Conservation (phyloP, 805 yeast species). For the Nakazawaea peltata region DNA sequence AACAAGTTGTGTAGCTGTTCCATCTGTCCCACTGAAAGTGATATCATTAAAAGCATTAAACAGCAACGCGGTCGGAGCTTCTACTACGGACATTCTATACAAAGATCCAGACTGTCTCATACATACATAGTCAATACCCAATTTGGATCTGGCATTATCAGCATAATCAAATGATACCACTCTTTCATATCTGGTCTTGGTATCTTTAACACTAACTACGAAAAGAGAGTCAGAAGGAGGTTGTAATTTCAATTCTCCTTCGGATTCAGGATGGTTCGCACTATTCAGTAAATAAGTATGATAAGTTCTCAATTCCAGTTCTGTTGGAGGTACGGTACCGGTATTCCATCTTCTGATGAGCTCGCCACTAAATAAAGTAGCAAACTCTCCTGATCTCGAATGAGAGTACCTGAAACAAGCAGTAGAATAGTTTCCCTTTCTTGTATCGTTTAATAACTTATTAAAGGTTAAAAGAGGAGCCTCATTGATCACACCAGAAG, state of each 20-base stretch:
- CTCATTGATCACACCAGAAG: conserved; percentile 26
- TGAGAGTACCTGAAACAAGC: conserved; percentile 68
- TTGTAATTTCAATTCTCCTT: conserved; percentile 14
- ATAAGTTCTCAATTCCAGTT: conserved; percentile 16
- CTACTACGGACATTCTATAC: conserved; percentile 67
- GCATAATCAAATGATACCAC: conserved; percentile 82
- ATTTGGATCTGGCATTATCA: conserved; percentile 38
- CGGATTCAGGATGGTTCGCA: conserved; percentile 1
- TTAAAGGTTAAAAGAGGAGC: conserved; percentile 53
- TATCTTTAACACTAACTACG: conserved; percentile 70
- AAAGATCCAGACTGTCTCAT: conserved; percentile 89
- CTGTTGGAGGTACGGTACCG: conserved; percentile 42
- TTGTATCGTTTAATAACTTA: conserved; percentile 53
- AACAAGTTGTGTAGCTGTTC: conserved; percentile 38
- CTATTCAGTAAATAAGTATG: conserved; percentile 13
- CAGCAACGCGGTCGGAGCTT: conserved; percentile 51
- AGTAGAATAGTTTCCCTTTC: conserved; percentile 45
- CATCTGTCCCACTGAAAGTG: conserved; percentile 50
- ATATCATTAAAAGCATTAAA: conserved; percentile 68
- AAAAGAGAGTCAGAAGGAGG: conserved; percentile 49
- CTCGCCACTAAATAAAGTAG: conserved; percentile 74
- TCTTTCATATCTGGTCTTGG: conserved; percentile 67
- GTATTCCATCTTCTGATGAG: conserved; percentile 74
- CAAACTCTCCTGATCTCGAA: conserved; percentile 59
- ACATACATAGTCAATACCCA: conserved; percentile 65